phyloP scores from a whole-genome alignment of 2,329 filamentous ascomycete genomes.

The Polytolypa hystricis region DNA sequence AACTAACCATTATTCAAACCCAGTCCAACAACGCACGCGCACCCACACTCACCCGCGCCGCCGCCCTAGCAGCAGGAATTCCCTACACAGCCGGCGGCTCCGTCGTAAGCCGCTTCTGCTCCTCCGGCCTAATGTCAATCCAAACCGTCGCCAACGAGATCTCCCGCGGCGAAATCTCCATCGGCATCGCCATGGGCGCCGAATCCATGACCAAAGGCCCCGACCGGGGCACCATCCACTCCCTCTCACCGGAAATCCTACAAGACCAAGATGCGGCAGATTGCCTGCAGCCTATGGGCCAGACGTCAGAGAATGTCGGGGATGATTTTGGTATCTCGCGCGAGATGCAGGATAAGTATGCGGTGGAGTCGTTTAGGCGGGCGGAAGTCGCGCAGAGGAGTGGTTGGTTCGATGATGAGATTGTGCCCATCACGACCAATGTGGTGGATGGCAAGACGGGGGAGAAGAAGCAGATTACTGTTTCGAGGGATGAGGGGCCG shows the following conservation, averaged over 20 bases:
- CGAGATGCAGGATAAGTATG: conserved; percentile 71
- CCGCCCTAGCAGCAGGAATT: conserved; percentile 81
- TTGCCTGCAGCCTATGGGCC: conserved; percentile 93
- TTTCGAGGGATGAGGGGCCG: conserved; percentile 83
- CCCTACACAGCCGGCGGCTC: conserved; percentile 77
- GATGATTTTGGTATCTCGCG: conserved; percentile 77
- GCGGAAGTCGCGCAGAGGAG: conserved; percentile 85
- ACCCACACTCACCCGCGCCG: conserved; percentile 82
- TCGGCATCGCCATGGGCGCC: conserved; percentile 78
- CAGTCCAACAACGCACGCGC: conserved; percentile 73
- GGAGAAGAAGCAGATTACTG: conserved; percentile 61
- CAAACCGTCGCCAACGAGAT: conserved; percentile 93
- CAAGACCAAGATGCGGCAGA: conserved; percentile 67
- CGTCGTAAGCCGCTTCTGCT: conserved; percentile 92
- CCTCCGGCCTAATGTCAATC: conserved; percentile 86
- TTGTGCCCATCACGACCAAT: conserved; percentile 71
- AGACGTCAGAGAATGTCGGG: conserved; percentile 93
- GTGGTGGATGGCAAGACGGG: conserved; percentile 76
- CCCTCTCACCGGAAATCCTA: conserved; percentile 69
- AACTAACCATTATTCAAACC: not conserved
- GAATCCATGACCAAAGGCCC: conserved; percentile 75
- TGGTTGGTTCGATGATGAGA: conserved; percentile 89
- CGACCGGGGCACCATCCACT: conserved; percentile 52
- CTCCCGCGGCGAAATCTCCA: conserved; percentile 63
- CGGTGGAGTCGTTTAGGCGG: conserved; percentile 74